Evolutionary conservation across 805 yeast genomes (phyloP).

Genomic region (Saturnispora kantuleensis): DNA sequence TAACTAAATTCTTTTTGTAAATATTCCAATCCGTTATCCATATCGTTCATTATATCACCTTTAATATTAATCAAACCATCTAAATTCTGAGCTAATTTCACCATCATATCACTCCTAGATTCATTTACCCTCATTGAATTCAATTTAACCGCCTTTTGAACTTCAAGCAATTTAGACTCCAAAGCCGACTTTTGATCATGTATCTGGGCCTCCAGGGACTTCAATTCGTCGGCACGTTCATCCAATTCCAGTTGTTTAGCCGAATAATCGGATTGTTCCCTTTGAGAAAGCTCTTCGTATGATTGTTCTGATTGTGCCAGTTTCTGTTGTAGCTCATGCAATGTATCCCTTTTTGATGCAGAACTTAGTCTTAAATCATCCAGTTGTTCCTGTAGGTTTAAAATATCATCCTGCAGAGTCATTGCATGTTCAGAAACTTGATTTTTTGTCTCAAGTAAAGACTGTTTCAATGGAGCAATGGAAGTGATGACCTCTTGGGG

Average conservation of each 20-base stretch:
- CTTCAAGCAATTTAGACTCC: slow-evolving; percentile 35
- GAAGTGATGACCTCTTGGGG: slow-evolving; percentile 33
- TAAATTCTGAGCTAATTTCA: slow-evolving; percentile 47
- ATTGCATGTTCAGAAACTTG: slow-evolving; percentile 17
- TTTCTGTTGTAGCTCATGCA: slow-evolving; percentile 49
- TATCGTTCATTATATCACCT: slow-evolving; percentile 50
- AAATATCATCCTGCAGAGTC: slow-evolving; percentile 43
- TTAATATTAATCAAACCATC: slow-evolving; percentile 56
- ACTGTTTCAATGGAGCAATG: slow-evolving; percentile 22
- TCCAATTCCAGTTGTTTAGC: slow-evolving; percentile 14
- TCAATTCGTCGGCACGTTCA: slow-evolving; percentile 14
- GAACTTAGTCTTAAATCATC: slow-evolving; percentile 48
- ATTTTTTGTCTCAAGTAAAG: slow-evolving; percentile 28
- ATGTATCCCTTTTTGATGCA: slow-evolving; percentile 44
- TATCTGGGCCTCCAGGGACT: slow-evolving; percentile 9
- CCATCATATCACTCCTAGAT: slow-evolving; percentile 39
- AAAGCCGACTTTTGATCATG: slow-evolving; percentile 13
- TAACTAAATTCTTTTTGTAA: too few species aligned
- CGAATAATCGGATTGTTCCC: slow-evolving; percentile 13
- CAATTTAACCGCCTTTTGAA: slow-evolving; percentile 44
- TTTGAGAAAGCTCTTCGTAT: slow-evolving; percentile 14
- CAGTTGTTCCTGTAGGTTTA: slow-evolving; percentile 47
- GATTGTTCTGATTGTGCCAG: slow-evolving; percentile 22
- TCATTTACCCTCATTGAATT: slow-evolving; percentile 36
- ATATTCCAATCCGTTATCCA: slow-evolving; percentile 36